phyloP scores from a whole-genome alignment of 2,329 filamentous ascomycete species.

The Gyromitra esculenta region DNA sequence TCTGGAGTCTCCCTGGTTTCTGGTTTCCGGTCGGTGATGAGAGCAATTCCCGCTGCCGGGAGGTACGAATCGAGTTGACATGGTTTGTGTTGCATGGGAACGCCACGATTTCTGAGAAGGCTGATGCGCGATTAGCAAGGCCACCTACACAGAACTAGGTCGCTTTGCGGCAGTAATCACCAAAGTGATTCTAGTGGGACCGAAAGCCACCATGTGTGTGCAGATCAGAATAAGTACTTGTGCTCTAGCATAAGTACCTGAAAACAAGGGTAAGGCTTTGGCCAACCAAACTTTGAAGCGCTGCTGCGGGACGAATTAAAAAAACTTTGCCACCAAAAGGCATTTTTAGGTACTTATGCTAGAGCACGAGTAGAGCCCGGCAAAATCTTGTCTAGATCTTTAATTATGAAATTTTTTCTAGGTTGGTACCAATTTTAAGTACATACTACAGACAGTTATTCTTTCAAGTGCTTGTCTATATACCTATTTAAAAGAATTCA shows the following conservation, averaged over 20 bases:
- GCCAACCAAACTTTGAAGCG: no score
- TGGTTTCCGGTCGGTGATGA: neutral
- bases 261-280: no score
- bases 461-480: neutral
- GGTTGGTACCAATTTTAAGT: neutral
- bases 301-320: no score
- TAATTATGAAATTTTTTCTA: neutral
- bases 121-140: neutral
- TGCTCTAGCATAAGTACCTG: no score
- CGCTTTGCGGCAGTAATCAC: neutral
- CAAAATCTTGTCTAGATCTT: neutral
- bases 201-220: neutral
- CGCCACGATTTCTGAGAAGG: neutral
- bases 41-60: neutral
- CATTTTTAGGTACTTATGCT: no score
- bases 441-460: neutral
- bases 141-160: neutral
- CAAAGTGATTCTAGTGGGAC: neutral
- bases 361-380: neutral
- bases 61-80: slow-evolving; percentile 12
- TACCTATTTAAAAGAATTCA: neutral
- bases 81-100: slow-evolving; percentile 18
- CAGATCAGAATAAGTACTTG: neutral
- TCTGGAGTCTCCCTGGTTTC: neutral
- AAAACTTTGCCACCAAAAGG: no score